Percentiles rank a stretch among this genome's conserved stretches.
phyloP scores from a whole-genome alignment of 257 asterid species.

The Nicotiana noctiflora region DNA sequence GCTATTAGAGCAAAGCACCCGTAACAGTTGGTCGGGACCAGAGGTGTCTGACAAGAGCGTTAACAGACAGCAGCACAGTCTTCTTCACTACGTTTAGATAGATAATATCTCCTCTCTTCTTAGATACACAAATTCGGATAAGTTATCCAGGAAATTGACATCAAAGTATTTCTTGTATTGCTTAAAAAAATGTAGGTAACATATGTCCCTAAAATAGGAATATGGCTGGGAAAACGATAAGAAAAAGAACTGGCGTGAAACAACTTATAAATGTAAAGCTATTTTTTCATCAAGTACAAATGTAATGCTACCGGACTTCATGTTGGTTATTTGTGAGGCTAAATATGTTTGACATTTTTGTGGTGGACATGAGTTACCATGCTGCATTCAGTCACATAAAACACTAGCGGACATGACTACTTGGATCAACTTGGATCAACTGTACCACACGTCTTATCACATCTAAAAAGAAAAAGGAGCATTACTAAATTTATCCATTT shows the following conservation, averaged over 20 bases:
- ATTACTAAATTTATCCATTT: not conserved
- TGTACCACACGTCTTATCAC: not conserved
- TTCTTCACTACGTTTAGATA: not conserved
- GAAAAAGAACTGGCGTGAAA: not conserved
- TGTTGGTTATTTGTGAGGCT: no score
- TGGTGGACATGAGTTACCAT: not conserved
- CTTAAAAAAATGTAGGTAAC: not conserved
- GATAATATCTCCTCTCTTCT: not conserved
- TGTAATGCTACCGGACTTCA: no score
- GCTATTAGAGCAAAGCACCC: not conserved
- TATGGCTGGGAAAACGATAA: not conserved
- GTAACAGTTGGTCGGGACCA: not conserved
- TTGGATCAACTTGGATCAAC: constrained; percentile 8
- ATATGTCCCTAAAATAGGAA: not conserved
- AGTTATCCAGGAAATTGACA: not conserved
- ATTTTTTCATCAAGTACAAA: no score
- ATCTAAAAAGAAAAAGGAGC: not conserved
- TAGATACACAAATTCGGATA: not conserved
- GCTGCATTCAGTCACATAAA: not conserved
- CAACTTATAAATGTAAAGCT: not conserved
- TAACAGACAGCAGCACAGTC: not conserved
- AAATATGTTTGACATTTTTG: not conserved
- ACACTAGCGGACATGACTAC: not conserved
- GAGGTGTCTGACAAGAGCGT: not conserved
- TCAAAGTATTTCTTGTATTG: not conserved